Percentiles rank a stretch among this genome's conserved stretches.
Evolutionary conservation across 2,329 filamentous ascomycete species (phyloP).

Genomic region (Trichoderma gracile): DNA sequence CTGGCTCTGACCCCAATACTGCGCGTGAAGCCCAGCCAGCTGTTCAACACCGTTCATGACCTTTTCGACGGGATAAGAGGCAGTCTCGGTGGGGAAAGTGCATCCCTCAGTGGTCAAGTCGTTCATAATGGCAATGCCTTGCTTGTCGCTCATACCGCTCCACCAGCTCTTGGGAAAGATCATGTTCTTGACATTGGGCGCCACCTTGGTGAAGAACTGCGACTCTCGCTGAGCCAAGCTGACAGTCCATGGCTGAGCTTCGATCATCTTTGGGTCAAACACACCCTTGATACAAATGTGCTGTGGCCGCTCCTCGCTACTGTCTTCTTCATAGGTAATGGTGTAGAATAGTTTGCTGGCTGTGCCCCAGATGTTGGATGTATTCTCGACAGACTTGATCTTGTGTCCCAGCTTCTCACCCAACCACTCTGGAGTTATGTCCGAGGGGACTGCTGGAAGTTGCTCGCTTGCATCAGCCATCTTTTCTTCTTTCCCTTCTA

Average conservation of each 20-base stretch:
- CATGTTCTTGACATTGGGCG: conserved; percentile 7
- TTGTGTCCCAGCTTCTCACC: conserved; percentile 10
- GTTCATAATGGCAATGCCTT: conserved; percentile 14
- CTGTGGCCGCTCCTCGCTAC: neutral
- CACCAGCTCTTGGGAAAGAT: conserved; percentile 15
- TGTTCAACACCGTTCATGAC: conserved; percentile 14
- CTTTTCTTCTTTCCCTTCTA: neutral
- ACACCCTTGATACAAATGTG: conserved; percentile 16
- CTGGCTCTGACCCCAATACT: conserved; percentile 18
- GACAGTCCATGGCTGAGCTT: conserved; percentile 10
- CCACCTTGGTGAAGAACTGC: conserved; percentile 12
- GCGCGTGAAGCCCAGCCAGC: conserved; percentile 12
- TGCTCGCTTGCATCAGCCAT: conserved; percentile 5
- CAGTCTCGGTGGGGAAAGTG: neutral
- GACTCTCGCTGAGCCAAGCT: conserved; percentile 14
- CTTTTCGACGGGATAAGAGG: conserved; percentile 12
- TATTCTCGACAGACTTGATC: conserved; percentile 13
- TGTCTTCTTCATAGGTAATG: neutral
- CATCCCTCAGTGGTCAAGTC: conserved; percentile 9
- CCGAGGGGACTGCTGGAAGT: conserved; percentile 3
- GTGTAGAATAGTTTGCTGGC: conserved; percentile 13
- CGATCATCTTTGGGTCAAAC: conserved; percentile 20
- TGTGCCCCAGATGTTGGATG: conserved; percentile 4
- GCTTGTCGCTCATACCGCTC: conserved; percentile 10
- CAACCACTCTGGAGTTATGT: conserved; percentile 7